phyloP scores from a whole-genome alignment of 2,329 filamentous ascomycete genomes.

The Colletotrichum tofieldiae region DNA sequence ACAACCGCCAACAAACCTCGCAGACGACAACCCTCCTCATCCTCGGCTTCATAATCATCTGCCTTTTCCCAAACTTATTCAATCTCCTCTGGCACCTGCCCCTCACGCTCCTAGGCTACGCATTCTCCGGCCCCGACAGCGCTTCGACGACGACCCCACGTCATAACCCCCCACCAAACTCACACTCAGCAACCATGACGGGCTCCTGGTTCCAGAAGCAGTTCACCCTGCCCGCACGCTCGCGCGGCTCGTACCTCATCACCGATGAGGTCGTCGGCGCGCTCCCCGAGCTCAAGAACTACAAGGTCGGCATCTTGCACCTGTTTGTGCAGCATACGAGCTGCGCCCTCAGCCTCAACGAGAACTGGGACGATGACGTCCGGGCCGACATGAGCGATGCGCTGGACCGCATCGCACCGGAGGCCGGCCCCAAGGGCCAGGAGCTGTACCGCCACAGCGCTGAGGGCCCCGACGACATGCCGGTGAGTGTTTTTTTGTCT shows the following conservation, averaged over 20 bases:
- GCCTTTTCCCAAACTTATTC: constrained; percentile 68
- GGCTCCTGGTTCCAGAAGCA: constrained; percentile 89
- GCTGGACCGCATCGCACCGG: constrained; percentile 89
- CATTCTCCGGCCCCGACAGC: constrained; percentile 47
- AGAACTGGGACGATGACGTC: constrained; percentile 92
- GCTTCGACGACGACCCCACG: constrained; percentile 39
- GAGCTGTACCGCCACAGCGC: constrained; percentile 88
- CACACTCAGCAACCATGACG: constrained; percentile 59
- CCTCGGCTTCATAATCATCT: constrained; percentile 64
- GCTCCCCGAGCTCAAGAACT: constrained; percentile 84
- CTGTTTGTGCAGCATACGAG: constrained; percentile 97
- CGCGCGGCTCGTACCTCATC: constrained; percentile 90
- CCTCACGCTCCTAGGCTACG: constrained; percentile 55
- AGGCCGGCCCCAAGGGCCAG: constrained; percentile 79
- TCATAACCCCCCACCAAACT: constrained; percentile 46
- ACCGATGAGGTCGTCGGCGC: constrained; percentile 81
- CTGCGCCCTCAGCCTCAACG: constrained; percentile 91
- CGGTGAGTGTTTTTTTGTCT: constrained; percentile 63
- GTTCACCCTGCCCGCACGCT: constrained; percentile 82
- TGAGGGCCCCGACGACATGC: constrained; percentile 96
- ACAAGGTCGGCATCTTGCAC: constrained; percentile 89
- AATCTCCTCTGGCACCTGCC: constrained; percentile 68
- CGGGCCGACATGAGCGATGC: constrained; percentile 94
- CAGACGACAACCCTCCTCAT: constrained; percentile 63
- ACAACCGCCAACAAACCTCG: constrained; percentile 52